Conservation (phyloP, 495 filamentous ascomycete species). For the Sporormia fimetaria region DNA sequence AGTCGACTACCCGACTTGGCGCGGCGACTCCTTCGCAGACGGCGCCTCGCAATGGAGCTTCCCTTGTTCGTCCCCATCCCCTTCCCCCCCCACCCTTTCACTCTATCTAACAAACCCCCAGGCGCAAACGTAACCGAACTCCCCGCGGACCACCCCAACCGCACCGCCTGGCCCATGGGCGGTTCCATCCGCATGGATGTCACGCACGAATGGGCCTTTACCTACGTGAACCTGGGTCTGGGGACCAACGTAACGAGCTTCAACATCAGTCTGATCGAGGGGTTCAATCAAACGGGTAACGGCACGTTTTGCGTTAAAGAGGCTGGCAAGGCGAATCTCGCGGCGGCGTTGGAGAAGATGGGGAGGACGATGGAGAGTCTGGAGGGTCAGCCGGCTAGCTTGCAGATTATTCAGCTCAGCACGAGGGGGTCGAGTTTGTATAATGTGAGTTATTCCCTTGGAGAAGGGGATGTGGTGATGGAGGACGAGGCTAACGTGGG, state of each 20-base stretch:
- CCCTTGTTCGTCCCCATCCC: constrained; percentile 39
- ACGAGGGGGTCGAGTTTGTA: constrained; percentile 43
- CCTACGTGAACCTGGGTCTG: constrained; percentile 53
- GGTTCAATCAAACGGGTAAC: constrained; percentile 48
- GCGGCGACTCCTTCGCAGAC: constrained; percentile 40
- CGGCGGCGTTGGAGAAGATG: constrained; percentile 10
- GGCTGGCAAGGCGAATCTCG: constrained; percentile 30
- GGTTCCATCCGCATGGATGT: constrained; percentile 44
- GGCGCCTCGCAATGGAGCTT: constrained; percentile 41
- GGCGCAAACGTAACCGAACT: constrained; percentile 45
- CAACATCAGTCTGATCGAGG: constrained; percentile 45
- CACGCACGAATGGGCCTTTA: constrained; percentile 45
- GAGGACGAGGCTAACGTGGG: constrained; percentile 4
- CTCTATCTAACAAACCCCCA: constrained; percentile 22
- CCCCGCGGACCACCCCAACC: constrained; percentile 35
- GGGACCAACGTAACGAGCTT: constrained; percentile 46
- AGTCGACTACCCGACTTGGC: constrained; percentile 47
- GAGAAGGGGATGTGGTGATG: background rate
- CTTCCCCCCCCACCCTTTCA: background rate
- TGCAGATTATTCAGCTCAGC: constrained; percentile 49
- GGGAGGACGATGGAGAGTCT: constrained; percentile 4
- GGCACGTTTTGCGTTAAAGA: constrained; percentile 48
- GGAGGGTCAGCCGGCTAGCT: constrained; percentile 42
- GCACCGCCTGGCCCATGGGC: constrained; percentile 50
- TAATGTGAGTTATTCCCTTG: constrained; percentile 40